phyloP scores from a whole-genome alignment of 305 asterid genomes.

The Plantago coronopus region DNA sequence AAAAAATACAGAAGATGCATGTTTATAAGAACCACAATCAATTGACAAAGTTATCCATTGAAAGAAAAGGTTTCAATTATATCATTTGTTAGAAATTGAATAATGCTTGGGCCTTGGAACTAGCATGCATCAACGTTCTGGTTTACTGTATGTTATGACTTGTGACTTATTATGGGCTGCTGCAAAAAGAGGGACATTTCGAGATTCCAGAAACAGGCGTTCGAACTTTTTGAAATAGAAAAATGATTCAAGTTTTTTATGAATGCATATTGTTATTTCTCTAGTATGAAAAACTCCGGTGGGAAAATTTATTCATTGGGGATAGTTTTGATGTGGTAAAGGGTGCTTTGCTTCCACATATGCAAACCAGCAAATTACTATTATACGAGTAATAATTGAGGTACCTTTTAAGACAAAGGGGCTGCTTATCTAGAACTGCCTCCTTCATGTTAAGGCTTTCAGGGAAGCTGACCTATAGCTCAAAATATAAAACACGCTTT shows the following conservation, averaged over 20 bases:
- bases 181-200: no score
- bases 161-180: no score
- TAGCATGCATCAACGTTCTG: no score
- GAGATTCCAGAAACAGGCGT: no score
- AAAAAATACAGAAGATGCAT: no score
- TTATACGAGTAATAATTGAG: slow-evolving; percentile 17
- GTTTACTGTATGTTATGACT: no score
- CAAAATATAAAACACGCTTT: slow-evolving; percentile 24
- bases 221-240: not conserved
- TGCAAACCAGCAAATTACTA: not conserved
- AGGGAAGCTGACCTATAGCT: slow-evolving; percentile 65
- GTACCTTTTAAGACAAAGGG: slow-evolving; percentile 78
- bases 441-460: slow-evolving; percentile 75
- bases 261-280: not conserved
- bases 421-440: slow-evolving; percentile 61
- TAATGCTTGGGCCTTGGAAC: no score
- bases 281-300: no score
- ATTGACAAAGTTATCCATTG: slow-evolving; percentile 2
- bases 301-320: no score
- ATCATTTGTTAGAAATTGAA: no score
- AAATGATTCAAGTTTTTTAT: not conserved
- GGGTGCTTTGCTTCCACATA: not conserved
- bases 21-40: no score
- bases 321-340: not conserved
- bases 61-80: slow-evolving; percentile 2